These are phyloP conservation scores for Paraglomus brasilianum DNA, from an alignment of 192 early-diverging fungal genomes.

Conservation along the genomic window DNA sequence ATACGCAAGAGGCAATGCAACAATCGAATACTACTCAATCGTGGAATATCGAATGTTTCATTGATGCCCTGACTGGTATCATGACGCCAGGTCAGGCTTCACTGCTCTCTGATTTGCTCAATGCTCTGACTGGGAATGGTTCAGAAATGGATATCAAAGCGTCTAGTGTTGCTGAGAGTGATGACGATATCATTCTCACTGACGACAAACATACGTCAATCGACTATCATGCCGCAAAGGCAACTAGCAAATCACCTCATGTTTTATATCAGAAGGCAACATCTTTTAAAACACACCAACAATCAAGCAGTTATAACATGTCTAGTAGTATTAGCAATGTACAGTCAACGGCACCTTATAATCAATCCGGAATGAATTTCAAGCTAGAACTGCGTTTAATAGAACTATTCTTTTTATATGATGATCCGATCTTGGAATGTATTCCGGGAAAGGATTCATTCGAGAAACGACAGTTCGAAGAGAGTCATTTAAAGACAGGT, in stretches of 20 bases:
- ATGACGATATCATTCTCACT: conserved; percentile 17
- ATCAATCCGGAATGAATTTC: conserved; percentile 34
- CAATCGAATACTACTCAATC: conserved; percentile 28
- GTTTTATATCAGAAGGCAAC: conserved; percentile 38
- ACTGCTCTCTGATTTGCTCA: conserved; percentile 44
- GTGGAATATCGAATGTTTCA: conserved; percentile 9
- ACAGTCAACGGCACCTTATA: too few relatives aligned
- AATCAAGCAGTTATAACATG: conserved; percentile 45
- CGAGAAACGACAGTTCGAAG: conserved; percentile 32
- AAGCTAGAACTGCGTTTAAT: conserved; percentile 37
- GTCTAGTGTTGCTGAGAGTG: conserved; percentile 15
- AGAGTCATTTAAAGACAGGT: conserved; percentile 40
- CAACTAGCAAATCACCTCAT: conserved; percentile 30
- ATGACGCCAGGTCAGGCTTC: conserved; percentile 45
- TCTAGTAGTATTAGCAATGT: background rate
- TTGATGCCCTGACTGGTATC: conserved; percentile 10
- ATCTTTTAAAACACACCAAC: conserved; percentile 48
- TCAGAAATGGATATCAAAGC: background rate
- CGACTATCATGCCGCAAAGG: background rate
- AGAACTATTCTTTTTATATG: conserved; percentile 44
- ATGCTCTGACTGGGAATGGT: conserved; percentile 1
- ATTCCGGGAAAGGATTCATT: conserved; percentile 38
- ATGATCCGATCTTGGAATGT: conserved; percentile 32
- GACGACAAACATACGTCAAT: background rate
- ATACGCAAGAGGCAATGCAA: conserved; percentile 29